Base-by-base conservation (phyloP, 805 yeast genomes). In the Wickerhamomyces kurtzmanii region DNA sequence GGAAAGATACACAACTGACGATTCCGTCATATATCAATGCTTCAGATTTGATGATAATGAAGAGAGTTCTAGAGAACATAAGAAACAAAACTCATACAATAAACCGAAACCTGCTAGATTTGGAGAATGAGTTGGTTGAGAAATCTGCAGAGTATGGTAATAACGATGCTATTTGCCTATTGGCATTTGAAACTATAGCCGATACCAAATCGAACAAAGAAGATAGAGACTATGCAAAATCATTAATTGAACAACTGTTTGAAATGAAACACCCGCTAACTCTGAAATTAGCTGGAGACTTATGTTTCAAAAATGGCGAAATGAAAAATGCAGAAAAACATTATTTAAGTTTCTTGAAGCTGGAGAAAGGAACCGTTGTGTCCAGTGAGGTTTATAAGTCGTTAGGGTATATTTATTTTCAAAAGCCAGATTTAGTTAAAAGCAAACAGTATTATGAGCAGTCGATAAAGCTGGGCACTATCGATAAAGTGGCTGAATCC, bases 61-160 rank as follows among this genome's bases (percentile, higher is more conserved):
- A 82, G 47, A 63, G 67, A 17, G 75, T 81, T 0, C 53, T 86
- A 16, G 75, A 71, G 26, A 71, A 69, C 29, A 60, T 80, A 28
- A 51, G 95, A 23, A 58, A 55, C 5, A 63, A 68, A 19, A 71
- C 87, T 1, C 75, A 76, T 33, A 59, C 77, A 1, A 59, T 69
- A 3, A 75, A 79, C 40, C 65, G 47, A 28, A 57, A 73, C 34
- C 53, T 79, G 13, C 56, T 79, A 5, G 68, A 57, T 10, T 55
- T 84, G 20, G 95, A 86, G 45, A 71, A 75, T 37, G 75, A 71
- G 37, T 50, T 87, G 13, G 66, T 86, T n/a, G 93, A 85, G 34
- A 67, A 66, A 28, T 84, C 94, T 10, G 94, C 94, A 0, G 93
- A 82, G 42, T 43, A 72, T 43, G 95, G 96, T 1, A 73, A 80